Evolutionary conservation across 2,329 filamentous ascomycete genomes (phyloP).

Genomic region (Penicillium sp.): DNA sequence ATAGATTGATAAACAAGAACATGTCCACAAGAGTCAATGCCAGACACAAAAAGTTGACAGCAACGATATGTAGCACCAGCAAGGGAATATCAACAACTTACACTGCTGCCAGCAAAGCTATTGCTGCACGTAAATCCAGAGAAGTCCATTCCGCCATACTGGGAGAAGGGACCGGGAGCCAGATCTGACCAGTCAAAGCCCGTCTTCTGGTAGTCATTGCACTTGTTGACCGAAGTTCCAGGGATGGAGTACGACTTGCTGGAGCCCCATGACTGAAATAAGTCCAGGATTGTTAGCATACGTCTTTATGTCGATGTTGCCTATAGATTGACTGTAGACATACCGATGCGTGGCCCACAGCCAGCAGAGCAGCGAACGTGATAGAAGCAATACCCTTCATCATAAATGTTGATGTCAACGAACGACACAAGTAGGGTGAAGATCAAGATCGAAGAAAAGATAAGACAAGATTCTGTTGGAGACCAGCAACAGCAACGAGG

Average conservation of each 20-base stretch:
- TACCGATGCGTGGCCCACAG: slow-evolving; percentile 45
- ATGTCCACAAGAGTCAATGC: background rate
- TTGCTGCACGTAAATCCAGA: slow-evolving; percentile 65
- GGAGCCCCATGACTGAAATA: slow-evolving; percentile 46
- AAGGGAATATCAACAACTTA: background rate
- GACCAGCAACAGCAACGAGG: slow-evolving; percentile 3
- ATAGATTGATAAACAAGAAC: background rate
- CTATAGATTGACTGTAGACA: slow-evolving; percentile 23
- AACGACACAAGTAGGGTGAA: slow-evolving; percentile 28
- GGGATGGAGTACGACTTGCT: slow-evolving; percentile 60
- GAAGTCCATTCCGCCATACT: slow-evolving; percentile 70
- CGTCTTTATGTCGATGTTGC: background rate
- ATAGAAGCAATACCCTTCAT: slow-evolving; percentile 27
- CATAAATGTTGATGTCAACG: slow-evolving; percentile 22
- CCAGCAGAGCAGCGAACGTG: slow-evolving; percentile 38
- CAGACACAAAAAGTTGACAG: too few relatives aligned
- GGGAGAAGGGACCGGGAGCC: slow-evolving; percentile 54
- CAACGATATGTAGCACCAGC: background rate
- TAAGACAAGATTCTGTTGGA: background rate
- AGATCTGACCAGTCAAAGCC: slow-evolving; percentile 72
- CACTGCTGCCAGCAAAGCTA: slow-evolving; percentile 41
- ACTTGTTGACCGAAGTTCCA: slow-evolving; percentile 69
- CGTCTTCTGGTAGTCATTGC: slow-evolving; percentile 60
- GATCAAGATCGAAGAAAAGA: background rate
- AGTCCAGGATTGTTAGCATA: slow-evolving; percentile 1